A percentile compares a stretch with the other conserved stretches of the same genome.
Evolutionary conservation across 1,139 yeast genomes (phyloP).

Genomic region (Sugiyamaella castrensis): DNA sequence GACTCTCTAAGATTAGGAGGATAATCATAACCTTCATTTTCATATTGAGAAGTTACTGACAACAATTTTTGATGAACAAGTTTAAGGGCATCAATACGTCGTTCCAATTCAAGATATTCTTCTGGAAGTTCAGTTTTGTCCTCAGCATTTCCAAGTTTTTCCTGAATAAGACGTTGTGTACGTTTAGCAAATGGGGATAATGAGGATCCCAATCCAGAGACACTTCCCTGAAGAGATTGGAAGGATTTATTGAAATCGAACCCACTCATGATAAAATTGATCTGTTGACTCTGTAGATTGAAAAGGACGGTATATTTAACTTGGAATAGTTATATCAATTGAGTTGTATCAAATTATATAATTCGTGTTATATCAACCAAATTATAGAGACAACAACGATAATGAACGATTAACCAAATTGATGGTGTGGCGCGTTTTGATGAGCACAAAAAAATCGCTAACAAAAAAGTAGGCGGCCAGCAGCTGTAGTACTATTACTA

Average conservation of each 20-base stretch:
- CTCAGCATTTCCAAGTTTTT: slow-evolving; percentile 71
- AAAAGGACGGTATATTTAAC: too few species aligned
- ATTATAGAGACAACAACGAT: too few species aligned
- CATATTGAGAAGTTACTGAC: slow-evolving; percentile 69
- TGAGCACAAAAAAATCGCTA: too few species aligned
- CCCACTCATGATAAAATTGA: slow-evolving; percentile 29
- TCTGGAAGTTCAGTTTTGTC: slow-evolving; percentile 80
- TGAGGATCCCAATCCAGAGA: slow-evolving; percentile 39
- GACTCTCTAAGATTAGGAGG: slow-evolving; percentile 76
- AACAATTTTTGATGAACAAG: slow-evolving; percentile 68
- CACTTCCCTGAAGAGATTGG: slow-evolving; percentile 37
- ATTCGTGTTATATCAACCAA: too few species aligned
- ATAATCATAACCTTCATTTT: slow-evolving; percentile 78
- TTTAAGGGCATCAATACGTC: slow-evolving; percentile 71
- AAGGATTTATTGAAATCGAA: slow-evolving; percentile 42
- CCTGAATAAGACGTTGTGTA: slow-evolving; percentile 76
- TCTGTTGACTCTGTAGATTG: background rate
- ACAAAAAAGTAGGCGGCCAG: too few species aligned
- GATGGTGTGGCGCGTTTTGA: too few species aligned
- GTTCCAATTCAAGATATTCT: slow-evolving; percentile 74
- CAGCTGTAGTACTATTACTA: too few species aligned
- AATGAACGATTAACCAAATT: too few species aligned
- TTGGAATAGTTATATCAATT: too few species aligned
- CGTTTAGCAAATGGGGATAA: slow-evolving; percentile 71
- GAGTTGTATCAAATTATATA: too few species aligned